Evolutionary conservation across 257 asterid genomes (phyloP), one percentile per base, ranked within the genome.

Genomic region (Cynanchum wilfordii): DNA sequence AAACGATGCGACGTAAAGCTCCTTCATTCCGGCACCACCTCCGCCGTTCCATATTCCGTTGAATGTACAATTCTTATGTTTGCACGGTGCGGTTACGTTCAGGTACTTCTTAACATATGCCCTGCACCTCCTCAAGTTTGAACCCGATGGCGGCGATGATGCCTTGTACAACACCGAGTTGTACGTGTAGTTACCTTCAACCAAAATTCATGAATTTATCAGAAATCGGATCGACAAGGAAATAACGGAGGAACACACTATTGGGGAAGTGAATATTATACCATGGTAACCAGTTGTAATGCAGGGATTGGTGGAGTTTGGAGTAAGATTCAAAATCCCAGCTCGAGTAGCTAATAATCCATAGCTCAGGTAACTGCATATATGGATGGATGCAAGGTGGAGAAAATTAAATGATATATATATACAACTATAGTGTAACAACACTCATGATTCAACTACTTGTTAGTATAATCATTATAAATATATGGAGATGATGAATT

Each of bases 21-120:
- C 81, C 0, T 76, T 65, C 62, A 29, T 76, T 49, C 96, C 90
- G 19, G 33, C 77, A 15, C 96, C 93, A 8, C 92, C 89, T 8
- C 93, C 89, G 7, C 93, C 96, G 66, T 68, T 87, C 96, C 96
- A 85, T 9, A 76, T 54, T 11, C 92, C 93, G 59, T 80, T 63
- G 71, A 89, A 89, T 10, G 93, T 70, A 73, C 90, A 87, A 0
- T 79, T 72, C 2, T 10, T 58, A 68, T 84, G 71, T 0, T 72
- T 10, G 81, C 96, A 87, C 0, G 84, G 68, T 4, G 84, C n/a
- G 0, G 79, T 62, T 9, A 80, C 0, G 0, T 76, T 72, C 0
- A 87, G 81, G 11, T 71, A 54, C 60, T 83, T 75, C 8, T 60
- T 30, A 6, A 74, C 40, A 22, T 79, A 15, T 3, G 27, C 55